These are phyloP conservation scores for Cardiospermum halicacabum DNA, from an alignment of 345 rosid species.

Conservation along the genomic window DNA sequence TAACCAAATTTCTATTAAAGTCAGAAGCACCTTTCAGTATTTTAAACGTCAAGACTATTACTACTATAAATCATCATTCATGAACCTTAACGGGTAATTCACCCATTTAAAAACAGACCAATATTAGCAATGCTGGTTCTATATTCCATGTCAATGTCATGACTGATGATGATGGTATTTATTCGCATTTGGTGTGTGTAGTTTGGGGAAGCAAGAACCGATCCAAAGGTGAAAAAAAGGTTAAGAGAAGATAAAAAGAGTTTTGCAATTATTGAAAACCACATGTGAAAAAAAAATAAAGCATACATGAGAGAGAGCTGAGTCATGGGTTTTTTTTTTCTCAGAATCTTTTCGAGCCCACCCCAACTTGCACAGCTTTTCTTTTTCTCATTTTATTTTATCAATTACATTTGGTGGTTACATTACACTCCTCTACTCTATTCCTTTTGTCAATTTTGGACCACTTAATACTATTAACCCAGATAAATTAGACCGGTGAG, in stretches of 20 bases:
- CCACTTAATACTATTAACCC: too few relatives aligned
- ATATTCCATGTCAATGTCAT: neutral
- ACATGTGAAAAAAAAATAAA: conserved; percentile 27
- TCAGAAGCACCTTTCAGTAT: neutral
- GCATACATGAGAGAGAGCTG: too few relatives aligned
- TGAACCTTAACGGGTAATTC: neutral
- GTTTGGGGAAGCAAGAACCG: conserved; percentile 11
- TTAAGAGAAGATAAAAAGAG: neutral
- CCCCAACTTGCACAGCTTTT: conserved; percentile 14
- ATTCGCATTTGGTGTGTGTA: neutral
- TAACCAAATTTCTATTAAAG: neutral
- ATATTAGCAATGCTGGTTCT: too few relatives aligned
- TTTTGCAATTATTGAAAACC: conserved; percentile 21
- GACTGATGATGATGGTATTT: neutral
- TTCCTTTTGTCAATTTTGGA: too few relatives aligned
- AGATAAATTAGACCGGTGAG: too few relatives aligned
- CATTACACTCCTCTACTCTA: too few relatives aligned
- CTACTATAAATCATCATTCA: conserved; percentile 1
- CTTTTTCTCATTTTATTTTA: conserved; percentile 16
- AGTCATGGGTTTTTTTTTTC: conserved; percentile 1
- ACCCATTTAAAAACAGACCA: too few relatives aligned
- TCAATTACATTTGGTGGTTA: too few relatives aligned
- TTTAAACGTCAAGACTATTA: neutral
- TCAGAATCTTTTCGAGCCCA: conserved; percentile 32
- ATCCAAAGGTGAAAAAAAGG: conserved; percentile 14